Base-by-base conservation (phyloP, 2,329 filamentous ascomycete species). In the Fusarium sp. region DNA sequence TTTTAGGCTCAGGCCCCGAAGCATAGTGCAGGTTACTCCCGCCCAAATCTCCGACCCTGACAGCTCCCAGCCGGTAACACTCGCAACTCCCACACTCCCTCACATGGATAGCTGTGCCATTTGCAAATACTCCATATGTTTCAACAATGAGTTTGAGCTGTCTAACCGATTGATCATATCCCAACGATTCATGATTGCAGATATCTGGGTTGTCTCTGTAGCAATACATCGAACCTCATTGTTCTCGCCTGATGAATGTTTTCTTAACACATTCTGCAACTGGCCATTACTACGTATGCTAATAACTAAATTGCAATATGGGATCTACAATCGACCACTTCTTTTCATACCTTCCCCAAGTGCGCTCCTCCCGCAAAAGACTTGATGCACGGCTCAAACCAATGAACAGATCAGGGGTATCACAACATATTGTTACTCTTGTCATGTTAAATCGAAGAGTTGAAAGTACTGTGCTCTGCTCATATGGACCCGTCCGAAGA, bases 401-500 rank as follows among this genome's bases (percentile, higher is more conserved):
- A 33, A 64, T 37, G 7, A 27, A 37, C 18, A 42, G n/a, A 45
- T 23, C 14, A 31, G n/a, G 46, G 25, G 36, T 47, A 39, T 39
- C 39, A 11, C 17, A 39, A 23, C 23, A 46, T 40, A 27, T 27
- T 29, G 4, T 37, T 27, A n/a, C 9, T 40, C 42, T 37, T 20
- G 31, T 21, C 27, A 39, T 35, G 10, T 23, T 20, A 18, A 11
- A 36, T 13, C 36, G 35, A 49, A 40, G 40, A 29, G n/a, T 31
- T 11, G 14, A 36, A 40, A 18, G 7, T 13, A 14, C 17, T 42
- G 17, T 42, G 18, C 23, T 18, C 20, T 23, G 7, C 25, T 58
- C 27, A 69, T 20, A 42, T 31, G 33, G 45, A 62, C 5, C 27
- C 48, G 8, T 52, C 41, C n/a, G 54, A 66, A 18, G 58, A 65